Evolutionary conservation across 805 yeast genomes (phyloP).

Genomic region (Candida multigemmis): DNA sequence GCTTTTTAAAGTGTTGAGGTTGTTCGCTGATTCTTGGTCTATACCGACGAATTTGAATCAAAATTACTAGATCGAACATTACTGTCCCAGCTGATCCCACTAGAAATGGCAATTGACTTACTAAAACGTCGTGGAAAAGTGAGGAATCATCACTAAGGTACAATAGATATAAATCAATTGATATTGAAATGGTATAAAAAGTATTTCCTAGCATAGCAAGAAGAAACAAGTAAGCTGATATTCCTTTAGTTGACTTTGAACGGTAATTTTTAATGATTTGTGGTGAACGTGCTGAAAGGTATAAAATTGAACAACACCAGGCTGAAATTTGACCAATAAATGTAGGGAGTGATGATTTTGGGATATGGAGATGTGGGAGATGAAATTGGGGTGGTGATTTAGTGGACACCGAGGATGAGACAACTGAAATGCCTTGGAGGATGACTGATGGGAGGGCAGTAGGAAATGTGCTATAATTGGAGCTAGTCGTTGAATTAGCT

Average conservation of each 20-base stretch:
- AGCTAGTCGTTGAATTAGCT: too few species aligned
- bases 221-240: conserved; percentile 23
- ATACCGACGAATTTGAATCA: conserved; percentile 22
- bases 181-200: conserved; percentile 24
- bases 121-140: conserved; percentile 33
- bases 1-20: conserved; percentile 19
- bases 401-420: too few species aligned
- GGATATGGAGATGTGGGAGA: too few species aligned
- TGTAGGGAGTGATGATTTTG: neutral
- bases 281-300: conserved; percentile 23
- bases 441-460: too few species aligned
- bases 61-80: conserved; percentile 36
- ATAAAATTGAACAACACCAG: conserved; percentile 21
- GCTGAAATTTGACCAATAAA: conserved; percentile 21
- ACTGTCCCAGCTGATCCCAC: conserved; percentile 80
- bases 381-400: too few species aligned
- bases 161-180: conserved; percentile 19
- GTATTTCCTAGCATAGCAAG: conserved; percentile 28
- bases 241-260: conserved; percentile 22
- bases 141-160: conserved; percentile 9
- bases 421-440: too few species aligned
- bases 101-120: conserved; percentile 68
- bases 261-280: conserved; percentile 24
- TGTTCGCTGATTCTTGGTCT: conserved; percentile 1
- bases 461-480: too few species aligned